Conservation (phyloP, 2,329 filamentous ascomycete genomes). For the Ascochyta viciae-villosae region DNA sequence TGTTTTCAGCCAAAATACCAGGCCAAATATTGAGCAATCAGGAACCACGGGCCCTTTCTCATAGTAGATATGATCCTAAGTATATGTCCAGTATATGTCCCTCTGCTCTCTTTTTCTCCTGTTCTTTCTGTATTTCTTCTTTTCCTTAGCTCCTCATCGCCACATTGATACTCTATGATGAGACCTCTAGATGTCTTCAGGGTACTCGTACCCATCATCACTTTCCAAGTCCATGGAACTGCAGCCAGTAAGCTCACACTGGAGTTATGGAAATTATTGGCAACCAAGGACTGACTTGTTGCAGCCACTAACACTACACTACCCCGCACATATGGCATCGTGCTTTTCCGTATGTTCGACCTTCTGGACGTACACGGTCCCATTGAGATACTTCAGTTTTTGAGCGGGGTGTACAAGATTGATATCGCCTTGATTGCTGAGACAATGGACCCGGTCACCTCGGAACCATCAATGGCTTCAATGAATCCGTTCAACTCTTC, state of each 20-base stretch:
- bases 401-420: constrained; percentile 32
- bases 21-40: neutral
- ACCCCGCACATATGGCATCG: constrained; percentile 31
- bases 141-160: neutral
- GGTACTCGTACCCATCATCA: constrained; percentile 1
- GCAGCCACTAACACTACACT: constrained; percentile 18
- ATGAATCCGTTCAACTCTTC: constrained; percentile 37
- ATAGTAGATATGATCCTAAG: neutral
- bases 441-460: constrained; percentile 41
- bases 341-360: constrained; percentile 41
- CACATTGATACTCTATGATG: neutral
- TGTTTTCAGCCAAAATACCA: neutral
- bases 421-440: constrained; percentile 29
- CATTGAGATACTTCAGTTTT: constrained; percentile 51
- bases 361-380: constrained; percentile 47
- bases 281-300: neutral
- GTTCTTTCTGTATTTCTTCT: neutral
- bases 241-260: neutral
- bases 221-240: neutral
- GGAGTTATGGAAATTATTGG: neutral
- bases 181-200: neutral
- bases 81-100: neutral
- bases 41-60: constrained; percentile 1
- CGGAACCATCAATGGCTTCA: constrained; percentile 20
- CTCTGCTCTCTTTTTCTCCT: neutral